These are phyloP conservation scores for Lycium barbarum DNA, from an alignment of 257 asterid species.

Conservation along the genomic window DNA sequence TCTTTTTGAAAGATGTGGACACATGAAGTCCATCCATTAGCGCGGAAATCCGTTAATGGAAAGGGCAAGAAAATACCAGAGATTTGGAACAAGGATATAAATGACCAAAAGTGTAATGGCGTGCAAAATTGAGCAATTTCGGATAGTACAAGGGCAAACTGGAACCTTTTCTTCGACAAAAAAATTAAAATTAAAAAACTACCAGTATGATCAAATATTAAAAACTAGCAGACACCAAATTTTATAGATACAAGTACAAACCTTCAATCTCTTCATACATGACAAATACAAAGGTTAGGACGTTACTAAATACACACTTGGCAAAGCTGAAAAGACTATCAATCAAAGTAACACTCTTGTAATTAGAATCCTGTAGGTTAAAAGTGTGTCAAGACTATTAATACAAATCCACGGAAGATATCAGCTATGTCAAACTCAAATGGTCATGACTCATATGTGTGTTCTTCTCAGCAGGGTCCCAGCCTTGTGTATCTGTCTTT, in stretches of 20 bases:
- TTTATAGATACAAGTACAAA: conserved; percentile 13
- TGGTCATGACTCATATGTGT: conserved; percentile 29
- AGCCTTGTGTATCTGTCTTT: conserved; percentile 29
- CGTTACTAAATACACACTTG: conserved; percentile 16
- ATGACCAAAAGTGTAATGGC: not conserved
- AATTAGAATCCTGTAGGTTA: conserved; percentile 12
- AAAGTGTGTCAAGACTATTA: conserved; percentile 11
- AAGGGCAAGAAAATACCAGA: not conserved
- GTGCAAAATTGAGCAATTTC: not conserved
- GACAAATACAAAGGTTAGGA: conserved; percentile 6
- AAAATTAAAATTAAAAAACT: no score
- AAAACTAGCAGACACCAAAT: not conserved
- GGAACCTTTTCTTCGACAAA: not conserved
- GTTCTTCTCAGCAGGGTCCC: conserved; percentile 35
- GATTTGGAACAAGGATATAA: not conserved
- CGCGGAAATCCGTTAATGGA: not conserved
- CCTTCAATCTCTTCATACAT: conserved; percentile 15
- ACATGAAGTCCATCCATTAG: not conserved
- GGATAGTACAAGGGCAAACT: not conserved
- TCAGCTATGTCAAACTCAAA: conserved; percentile 29
- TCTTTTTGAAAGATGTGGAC: not conserved
- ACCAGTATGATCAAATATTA: conserved; percentile 1
- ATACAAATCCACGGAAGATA: not conserved
- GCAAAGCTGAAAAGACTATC: conserved; percentile 4
- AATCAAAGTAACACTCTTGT: conserved; percentile 22